Percentiles rank a stretch among this genome's conserved stretches.
phyloP scores from a whole-genome alignment of 257 asterid species.

The Mentha longifolia region DNA sequence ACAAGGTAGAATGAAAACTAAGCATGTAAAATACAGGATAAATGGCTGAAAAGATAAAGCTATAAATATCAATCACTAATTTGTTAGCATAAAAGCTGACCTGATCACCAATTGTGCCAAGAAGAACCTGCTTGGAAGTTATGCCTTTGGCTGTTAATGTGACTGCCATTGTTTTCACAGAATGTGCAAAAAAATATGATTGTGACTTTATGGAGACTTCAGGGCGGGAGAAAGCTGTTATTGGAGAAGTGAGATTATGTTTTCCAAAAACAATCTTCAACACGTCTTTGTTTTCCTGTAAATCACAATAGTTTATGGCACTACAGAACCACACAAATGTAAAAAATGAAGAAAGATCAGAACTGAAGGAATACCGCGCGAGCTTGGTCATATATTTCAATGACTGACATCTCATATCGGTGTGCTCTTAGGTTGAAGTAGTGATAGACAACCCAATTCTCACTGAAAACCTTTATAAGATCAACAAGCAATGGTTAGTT shows the following conservation, averaged over 20 bases:
- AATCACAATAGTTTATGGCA: conserved; percentile 30
- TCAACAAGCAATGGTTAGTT: conserved; percentile 11
- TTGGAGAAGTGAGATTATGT: conserved; percentile 88
- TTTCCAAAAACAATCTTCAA: conserved; percentile 87
- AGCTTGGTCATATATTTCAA: conserved; percentile 96
- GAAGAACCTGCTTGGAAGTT: conserved; percentile 91
- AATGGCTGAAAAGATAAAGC: no score
- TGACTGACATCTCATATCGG: conserved; percentile 96
- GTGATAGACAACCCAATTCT: conserved; percentile 99
- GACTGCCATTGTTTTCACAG: conserved; percentile 79
- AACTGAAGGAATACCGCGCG: conserved; percentile 74
- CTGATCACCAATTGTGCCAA: conserved; percentile 97
- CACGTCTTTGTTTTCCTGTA: conserved; percentile 93
- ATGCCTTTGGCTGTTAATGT: conserved; percentile 96
- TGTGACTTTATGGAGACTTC: conserved; percentile 84
- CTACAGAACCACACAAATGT: conserved; percentile 22
- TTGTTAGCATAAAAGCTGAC: conserved; percentile 42
- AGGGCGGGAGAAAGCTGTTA: conserved; percentile 89
- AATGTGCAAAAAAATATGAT: conserved; percentile 84
- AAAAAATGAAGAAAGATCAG: conserved; percentile 15
- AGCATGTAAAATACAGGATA: conserved; percentile 4
- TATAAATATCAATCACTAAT: conserved; percentile 19
- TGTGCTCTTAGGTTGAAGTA: conserved; percentile 97
- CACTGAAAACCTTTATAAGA: conserved; percentile 78
- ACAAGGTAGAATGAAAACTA: conserved; percentile 15